Evolutionary conservation across 2,329 filamentous ascomycete genomes (phyloP), one percentile per base, ranked within the genome.

Genomic region (Calonectria hongkongensis): DNA sequence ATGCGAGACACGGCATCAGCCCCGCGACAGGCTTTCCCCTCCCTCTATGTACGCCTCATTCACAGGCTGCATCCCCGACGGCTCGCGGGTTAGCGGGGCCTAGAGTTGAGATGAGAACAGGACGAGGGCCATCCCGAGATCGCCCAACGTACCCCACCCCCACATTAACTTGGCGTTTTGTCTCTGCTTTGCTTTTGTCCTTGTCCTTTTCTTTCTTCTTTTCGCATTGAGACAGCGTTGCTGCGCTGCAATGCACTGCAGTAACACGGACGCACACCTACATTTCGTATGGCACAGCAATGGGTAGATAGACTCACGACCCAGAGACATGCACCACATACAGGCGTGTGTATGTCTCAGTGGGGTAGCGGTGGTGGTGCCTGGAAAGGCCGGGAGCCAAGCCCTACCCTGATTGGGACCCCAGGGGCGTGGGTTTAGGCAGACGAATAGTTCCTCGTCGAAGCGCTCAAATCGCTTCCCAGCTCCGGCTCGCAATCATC

Each of bases 381-480:
- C 60, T 70, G 58, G 68, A 25, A 47, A 64, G 41, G 25, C 62
- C 51, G 62, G 68, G 68, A 70, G 62, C 45, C 62, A 65, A 66
- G 58, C 39, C 60, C 62, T 56, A 60, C 60, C 41, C 28, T 43
- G 33, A 25, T 36, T 36, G 41, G 47, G 43, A 25, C 62, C 50
- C 63, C 51, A 33, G 51, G 47, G 65, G 62, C 36, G 68, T 71
- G 54, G 51, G 16, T 41, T 51, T 63, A 66, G 33, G 62, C 43
- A 43, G 36, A 27, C 51, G 36, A 66, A 70, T 66, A 33, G 65
- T 48, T 45, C 6, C 45, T 36, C n/a, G 43, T 45, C 45, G 69
- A 71, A 71, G 69, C 63, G 69, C 63, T 67, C 51, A 43, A 71
- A 71, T 63, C 36, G 54, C 54, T 43, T 67, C 30, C 45, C 50